Conservation (phyloP, 352 stramenopile species). For the Phytophthora foliorum region DNA sequence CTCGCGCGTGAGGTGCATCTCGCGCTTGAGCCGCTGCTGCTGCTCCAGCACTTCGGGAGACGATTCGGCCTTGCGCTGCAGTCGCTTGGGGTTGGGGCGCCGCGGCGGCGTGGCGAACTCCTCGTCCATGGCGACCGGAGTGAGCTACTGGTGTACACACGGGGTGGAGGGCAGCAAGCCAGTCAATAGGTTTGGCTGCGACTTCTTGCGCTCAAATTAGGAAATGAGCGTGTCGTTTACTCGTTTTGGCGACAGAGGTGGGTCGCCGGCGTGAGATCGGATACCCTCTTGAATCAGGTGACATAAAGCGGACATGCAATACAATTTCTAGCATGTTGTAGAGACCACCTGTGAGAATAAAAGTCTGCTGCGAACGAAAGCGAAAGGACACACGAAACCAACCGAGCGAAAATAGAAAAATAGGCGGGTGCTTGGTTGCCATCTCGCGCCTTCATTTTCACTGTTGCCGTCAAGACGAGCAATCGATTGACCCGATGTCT, state of each 20-base stretch:
- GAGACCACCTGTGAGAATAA: conserved; percentile 15
- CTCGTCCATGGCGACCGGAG: conserved; percentile 41
- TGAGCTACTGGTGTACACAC: not conserved
- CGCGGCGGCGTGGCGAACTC: conserved; percentile 47
- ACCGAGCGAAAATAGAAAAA: conserved; percentile 24
- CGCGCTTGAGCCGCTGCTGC: conserved; percentile 59
- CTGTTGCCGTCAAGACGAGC: no score
- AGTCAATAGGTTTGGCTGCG: conserved; percentile 6
- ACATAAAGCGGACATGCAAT: not conserved
- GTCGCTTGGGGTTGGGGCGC: conserved; percentile 41
- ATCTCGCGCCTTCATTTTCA: not conserved
- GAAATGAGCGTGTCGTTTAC: conserved; percentile 37
- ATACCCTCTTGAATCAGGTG: conserved; percentile 25
- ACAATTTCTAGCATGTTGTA: not conserved
- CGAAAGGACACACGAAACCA: conserved; percentile 39
- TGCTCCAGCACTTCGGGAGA: conserved; percentile 39
- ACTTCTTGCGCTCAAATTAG: conserved; percentile 39
- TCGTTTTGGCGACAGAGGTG: conserved; percentile 15
- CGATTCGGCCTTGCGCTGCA: conserved; percentile 66
- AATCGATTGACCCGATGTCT: not conserved
- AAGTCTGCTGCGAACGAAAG: conserved; percentile 21
- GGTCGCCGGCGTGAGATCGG: not conserved
- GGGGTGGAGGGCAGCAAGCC: not conserved
- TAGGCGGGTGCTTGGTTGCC: conserved; percentile 13
- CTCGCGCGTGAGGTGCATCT: conserved; percentile 74